phyloP scores from a whole-genome alignment of 2,329 filamentous ascomycete genomes.

The Tolypocladium endophyticum region DNA sequence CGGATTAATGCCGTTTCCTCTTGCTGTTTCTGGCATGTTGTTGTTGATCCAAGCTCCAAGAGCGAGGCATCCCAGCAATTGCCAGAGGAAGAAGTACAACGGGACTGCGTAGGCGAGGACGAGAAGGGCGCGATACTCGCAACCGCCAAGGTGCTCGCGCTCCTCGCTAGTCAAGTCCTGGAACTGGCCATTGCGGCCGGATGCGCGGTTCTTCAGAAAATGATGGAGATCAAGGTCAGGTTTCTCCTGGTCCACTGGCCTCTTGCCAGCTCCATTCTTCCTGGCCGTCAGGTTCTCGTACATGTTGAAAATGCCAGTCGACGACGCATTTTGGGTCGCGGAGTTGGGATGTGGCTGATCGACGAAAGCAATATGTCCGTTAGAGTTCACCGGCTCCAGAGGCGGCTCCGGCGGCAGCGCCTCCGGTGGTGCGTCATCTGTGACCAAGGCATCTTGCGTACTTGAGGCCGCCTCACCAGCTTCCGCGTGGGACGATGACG shows the following conservation, averaged over 20 bases:
- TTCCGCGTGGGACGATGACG: not conserved
- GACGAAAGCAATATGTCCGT: not conserved
- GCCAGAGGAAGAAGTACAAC: not conserved
- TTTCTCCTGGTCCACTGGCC: not conserved
- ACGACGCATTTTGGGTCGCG: not conserved
- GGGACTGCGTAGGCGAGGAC: not conserved
- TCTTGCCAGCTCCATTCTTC: not conserved
- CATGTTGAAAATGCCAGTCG: not conserved
- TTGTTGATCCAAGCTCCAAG: not conserved
- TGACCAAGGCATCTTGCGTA: not conserved
- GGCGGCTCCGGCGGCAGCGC: not conserved
- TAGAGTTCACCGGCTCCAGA: not conserved
- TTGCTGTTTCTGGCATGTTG: not conserved
- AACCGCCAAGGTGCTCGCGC: not conserved
- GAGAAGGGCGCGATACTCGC: not conserved
- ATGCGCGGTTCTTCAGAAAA: not conserved
- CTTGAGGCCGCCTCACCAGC: not conserved
- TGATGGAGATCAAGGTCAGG: not conserved
- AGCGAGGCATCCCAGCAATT: not conserved
- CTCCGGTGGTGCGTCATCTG: not conserved
- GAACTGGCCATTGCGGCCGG: not conserved
- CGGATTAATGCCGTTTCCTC: not conserved
- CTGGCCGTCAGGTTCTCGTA: not conserved
- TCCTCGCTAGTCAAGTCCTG: not conserved
- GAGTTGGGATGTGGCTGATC: not conserved